Percentiles rank a stretch among this genome's conserved stretches.
Conservation (phyloP, 2,329 filamentous ascomycete genomes). For the Chaetomium olivaceum region DNA sequence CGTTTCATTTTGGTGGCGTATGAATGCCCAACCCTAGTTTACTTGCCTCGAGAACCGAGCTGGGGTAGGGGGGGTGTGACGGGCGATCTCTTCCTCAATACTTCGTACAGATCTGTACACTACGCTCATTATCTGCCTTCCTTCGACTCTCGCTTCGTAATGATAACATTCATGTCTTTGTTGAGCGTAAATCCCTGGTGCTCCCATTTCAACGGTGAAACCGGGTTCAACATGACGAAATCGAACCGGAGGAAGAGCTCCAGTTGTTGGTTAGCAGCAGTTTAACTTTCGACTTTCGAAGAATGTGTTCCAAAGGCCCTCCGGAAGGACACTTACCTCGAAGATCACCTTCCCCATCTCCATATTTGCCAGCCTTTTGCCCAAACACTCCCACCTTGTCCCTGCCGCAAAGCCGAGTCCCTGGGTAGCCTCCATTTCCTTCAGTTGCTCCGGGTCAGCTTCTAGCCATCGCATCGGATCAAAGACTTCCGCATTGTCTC, state of each 20-base stretch:
- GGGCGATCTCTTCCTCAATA: too few species aligned
- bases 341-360: conserved; percentile 2
- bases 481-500: background rate
- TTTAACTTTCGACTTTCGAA: background rate
- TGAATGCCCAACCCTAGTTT: too few species aligned
- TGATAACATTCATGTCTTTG: background rate
- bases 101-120: too few species aligned
- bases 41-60: too few species aligned
- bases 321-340: background rate
- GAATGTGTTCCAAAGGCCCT: too few species aligned
- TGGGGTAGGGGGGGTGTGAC: too few species aligned
- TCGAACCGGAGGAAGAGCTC: conserved; percentile 1
- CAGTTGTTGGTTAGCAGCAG: background rate
- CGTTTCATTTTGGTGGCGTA: too few species aligned
- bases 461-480: conserved; percentile 9
- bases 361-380: background rate
- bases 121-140: background rate
- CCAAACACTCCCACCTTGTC: conserved; percentile 1
- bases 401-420: background rate
- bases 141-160: background rate
- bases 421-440: conserved; percentile 5
- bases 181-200: background rate
- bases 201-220: background rate
- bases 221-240: background rate
- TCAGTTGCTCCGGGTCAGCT: background rate